Base-by-base conservation (phyloP, 805 yeast genomes). In the Starmerella vaccinii region DNA sequence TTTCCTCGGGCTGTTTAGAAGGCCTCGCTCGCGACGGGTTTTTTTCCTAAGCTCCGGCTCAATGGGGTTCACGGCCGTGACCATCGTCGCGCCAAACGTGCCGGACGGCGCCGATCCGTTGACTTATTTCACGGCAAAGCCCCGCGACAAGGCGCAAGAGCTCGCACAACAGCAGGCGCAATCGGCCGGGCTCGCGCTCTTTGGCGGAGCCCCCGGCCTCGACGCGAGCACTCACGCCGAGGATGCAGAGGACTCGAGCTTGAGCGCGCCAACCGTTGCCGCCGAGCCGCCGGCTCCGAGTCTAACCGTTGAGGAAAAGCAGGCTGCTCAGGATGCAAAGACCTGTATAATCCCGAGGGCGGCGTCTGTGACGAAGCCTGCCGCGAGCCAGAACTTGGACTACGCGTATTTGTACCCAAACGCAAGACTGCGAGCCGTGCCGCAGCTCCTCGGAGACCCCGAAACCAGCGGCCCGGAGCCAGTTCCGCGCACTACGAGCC, bases 121-220 rank as follows among this genome's bases (percentile, higher is more conserved):
- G 18, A 48, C 30, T 12, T 55, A 46, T 24, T 34, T 50, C 12
- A 53, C 57, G 1, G 24, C 26, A 6, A 13, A 26, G 5, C 50
- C 57, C 4, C 32, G 34, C 7, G 18, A 49, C 15, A 50, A 46
- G 42, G 47, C 39, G 24, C 58, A 55, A 34, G 58, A 55, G 26
- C 44, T 44, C 15, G 58, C 57, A 12, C 58, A 55, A 40, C 51
- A 26, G 22, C 53, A 51, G 35, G 58, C 58, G 13, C 55, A 38
- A 22, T 44, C 55, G 22, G 46, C 49, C 10, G 58, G 51, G 21
- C 33, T 21, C 13, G 51, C 51, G 21, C 30, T 12, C n/a, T 42
- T 43, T 19, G 40, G 35, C 18, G 54, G 53, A 13, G 7, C 35
- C 19, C 26, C 49, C 38, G 8, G 18, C 16, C 7, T 16, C 18